A percentile compares a stretch with the other conserved stretches of the same genome.
phyloP scores from a whole-genome alignment of 495 filamentous ascomycete genomes.

The Emericellopsis terricola region DNA sequence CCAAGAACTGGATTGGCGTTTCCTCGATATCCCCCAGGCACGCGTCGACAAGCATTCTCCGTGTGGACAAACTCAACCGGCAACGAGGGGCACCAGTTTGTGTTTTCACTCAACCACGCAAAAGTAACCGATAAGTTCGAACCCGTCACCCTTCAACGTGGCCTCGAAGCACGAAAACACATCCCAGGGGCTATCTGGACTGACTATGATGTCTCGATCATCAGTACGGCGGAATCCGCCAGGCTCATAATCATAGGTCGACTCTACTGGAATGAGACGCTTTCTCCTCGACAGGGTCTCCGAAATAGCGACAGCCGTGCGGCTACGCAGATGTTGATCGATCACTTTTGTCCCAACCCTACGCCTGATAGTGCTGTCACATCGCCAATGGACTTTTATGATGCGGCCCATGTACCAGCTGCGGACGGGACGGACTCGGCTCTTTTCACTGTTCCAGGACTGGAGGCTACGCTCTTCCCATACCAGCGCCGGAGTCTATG shows the following conservation, averaged over 20 bases:
- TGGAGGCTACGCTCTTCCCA: conserved; percentile 20
- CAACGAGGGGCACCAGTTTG: too few relatives aligned
- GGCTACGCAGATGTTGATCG: conserved; percentile 7
- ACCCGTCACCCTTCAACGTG: too few relatives aligned
- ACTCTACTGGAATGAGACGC: conserved; percentile 10
- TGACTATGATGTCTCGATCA: not conserved
- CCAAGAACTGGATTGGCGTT: too few relatives aligned
- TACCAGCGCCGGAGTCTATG: conserved; percentile 26
- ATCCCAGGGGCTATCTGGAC: conserved; percentile 1
- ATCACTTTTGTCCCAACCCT: conserved; percentile 8
- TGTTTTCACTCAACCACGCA: too few relatives aligned
- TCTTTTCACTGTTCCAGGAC: conserved; percentile 9
- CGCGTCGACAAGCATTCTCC: too few relatives aligned
- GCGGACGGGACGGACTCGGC: conserved; percentile 9
- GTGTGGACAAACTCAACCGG: too few relatives aligned
- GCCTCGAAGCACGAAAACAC: too few relatives aligned
- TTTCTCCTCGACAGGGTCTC: conserved; percentile 3
- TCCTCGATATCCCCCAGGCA: too few relatives aligned
- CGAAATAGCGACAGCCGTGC: conserved; percentile 5
- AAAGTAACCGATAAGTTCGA: too few relatives aligned
- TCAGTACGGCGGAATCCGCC: too few relatives aligned
- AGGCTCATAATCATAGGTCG: too few relatives aligned
- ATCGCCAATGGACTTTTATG: conserved; percentile 26
- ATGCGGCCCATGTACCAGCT: conserved; percentile 19
- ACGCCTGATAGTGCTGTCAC: conserved; percentile 2